phyloP scores from a whole-genome alignment of 2,329 filamentous ascomycete genomes.

The Aspergillus nomiae region DNA sequence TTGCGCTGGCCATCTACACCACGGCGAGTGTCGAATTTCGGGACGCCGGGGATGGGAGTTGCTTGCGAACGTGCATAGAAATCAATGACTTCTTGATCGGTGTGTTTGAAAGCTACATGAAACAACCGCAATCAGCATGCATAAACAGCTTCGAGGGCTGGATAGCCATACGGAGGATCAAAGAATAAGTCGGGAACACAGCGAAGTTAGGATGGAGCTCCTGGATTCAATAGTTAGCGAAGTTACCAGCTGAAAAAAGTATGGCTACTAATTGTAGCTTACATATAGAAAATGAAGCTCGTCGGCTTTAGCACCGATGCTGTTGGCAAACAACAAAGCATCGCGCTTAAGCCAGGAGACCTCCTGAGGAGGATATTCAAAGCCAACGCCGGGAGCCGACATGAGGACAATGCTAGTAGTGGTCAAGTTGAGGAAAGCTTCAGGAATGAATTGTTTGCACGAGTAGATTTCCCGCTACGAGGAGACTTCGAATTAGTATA shows the following conservation, averaged over 20 bases:
- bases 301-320: slow-evolving; percentile 80
- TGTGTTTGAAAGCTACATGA: slow-evolving; percentile 70
- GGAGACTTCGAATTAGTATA: neutral
- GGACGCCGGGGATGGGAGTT: slow-evolving; percentile 71
- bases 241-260: too few species aligned
- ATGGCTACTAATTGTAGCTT: slow-evolving; percentile 32
- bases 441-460: neutral
- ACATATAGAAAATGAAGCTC: slow-evolving; percentile 94
- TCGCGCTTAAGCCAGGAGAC: slow-evolving; percentile 89
- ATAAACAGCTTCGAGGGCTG: neutral
- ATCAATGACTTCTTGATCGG: slow-evolving; percentile 74
- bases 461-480: neutral
- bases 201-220: slow-evolving; percentile 85
- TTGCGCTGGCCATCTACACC: slow-evolving; percentile 84
- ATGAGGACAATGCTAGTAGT: slow-evolving; percentile 28
- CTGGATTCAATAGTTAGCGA: slow-evolving; percentile 45
- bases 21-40: slow-evolving; percentile 71
- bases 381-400: slow-evolving; percentile 64
- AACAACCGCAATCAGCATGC: slow-evolving; percentile 21
- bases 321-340: slow-evolving; percentile 84
- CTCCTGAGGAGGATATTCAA: slow-evolving; percentile 73
- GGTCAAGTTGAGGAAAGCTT: neutral
- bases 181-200: slow-evolving; percentile 85
- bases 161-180: slow-evolving; percentile 67
- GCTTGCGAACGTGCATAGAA: slow-evolving; percentile 74